Conservation (phyloP, 768 basidiomycete genomes). For the Leccinum longicurvipes region DNA sequence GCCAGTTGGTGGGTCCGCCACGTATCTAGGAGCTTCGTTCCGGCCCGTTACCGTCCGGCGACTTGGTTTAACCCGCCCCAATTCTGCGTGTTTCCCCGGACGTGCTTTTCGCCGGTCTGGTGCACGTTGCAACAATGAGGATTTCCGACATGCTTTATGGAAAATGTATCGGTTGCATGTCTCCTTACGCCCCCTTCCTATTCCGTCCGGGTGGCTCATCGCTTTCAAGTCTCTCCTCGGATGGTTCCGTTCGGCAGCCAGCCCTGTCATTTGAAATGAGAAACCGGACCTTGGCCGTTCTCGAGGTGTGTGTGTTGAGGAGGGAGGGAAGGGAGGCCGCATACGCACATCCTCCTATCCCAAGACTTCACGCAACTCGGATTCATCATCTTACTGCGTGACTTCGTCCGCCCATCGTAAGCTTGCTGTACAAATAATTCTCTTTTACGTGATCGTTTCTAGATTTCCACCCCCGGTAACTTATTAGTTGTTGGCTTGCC, state of each 20-base stretch:
- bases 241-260: constrained; percentile 5
- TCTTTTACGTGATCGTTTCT: constrained; percentile 6
- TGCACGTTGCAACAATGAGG: constrained; percentile 19
- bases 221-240: background rate
- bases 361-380: constrained; percentile 9
- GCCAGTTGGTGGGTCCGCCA: no score
- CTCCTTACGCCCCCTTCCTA: background rate
- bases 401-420: no score
- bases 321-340: background rate
- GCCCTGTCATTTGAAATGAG: background rate
- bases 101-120: background rate
- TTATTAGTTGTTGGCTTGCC: no score
- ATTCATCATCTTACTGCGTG: constrained; percentile 7
- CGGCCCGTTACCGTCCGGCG: background rate
- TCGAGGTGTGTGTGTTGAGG: no score
- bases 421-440: no score
- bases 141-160: constrained; percentile 6
- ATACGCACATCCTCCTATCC: background rate
- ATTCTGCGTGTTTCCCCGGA: background rate
- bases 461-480: background rate
- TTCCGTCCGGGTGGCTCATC: constrained; percentile 4
- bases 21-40: background rate
- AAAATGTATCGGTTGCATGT: background rate
- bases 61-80: background rate
- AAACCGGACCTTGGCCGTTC: constrained; percentile 3